A percentile compares a stretch with the other conserved stretches of the same genome.
phyloP scores from a whole-genome alignment of 805 yeast species.

The Kodamaea fukazawae region DNA sequence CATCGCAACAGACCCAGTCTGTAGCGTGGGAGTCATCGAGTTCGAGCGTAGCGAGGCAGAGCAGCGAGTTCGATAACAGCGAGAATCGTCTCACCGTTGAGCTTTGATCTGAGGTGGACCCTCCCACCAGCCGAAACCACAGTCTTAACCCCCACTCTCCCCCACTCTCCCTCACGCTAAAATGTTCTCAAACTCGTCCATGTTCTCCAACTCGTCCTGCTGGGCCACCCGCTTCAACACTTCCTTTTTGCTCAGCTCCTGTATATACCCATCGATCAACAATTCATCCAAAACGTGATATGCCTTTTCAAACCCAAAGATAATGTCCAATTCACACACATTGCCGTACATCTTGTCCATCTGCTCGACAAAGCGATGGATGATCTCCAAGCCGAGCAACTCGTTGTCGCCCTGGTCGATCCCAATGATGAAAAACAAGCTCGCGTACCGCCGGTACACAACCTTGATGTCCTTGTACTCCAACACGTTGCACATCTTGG shows the following conservation, averaged over 20 bases:
- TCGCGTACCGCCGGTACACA: constrained; percentile 89
- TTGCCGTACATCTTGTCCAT: constrained; percentile 96
- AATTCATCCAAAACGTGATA: constrained; percentile 90
- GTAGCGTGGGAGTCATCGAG: too few species aligned
- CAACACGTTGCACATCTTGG: constrained; percentile 92
- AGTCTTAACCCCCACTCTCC: neutral
- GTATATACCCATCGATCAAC: constrained; percentile 80
- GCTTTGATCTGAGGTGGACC: too few species aligned
- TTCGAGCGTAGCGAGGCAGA: too few species aligned
- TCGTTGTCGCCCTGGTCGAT: constrained; percentile 84
- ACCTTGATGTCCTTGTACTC: constrained; percentile 84
- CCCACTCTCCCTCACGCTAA: constrained; percentile 20
- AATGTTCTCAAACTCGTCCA: constrained; percentile 56
- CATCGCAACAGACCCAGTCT: too few species aligned
- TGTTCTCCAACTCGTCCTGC: constrained; percentile 82
- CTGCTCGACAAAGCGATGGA: constrained; percentile 92
- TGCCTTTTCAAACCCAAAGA: constrained; percentile 92
- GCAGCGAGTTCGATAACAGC: too few species aligned
- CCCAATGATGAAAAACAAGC: constrained; percentile 86
- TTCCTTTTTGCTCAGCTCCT: constrained; percentile 79
- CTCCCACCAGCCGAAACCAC: too few species aligned
- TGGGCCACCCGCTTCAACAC: constrained; percentile 73
- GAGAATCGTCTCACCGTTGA: too few species aligned
- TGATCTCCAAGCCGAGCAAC: constrained; percentile 74
- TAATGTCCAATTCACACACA: constrained; percentile 94